A percentile compares a stretch with the other conserved stretches of the same genome.
These are phyloP conservation scores for Nemania serpens DNA, from an alignment of 2,329 filamentous ascomycete genomes.

Conservation along the genomic window DNA sequence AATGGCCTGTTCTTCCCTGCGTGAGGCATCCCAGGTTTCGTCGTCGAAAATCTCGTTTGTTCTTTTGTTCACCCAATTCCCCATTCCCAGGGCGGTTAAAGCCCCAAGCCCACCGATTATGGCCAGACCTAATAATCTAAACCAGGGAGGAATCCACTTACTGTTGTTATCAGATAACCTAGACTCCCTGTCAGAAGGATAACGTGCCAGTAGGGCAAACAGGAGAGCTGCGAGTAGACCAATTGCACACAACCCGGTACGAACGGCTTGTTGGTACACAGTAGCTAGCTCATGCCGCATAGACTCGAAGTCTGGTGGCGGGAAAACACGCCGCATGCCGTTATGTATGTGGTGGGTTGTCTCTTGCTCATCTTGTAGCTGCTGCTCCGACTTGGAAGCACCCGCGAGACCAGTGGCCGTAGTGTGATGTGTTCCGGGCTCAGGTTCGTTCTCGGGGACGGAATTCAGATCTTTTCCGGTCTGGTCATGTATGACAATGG, in stretches of 20 bases:
- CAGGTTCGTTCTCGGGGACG: conserved; percentile 44
- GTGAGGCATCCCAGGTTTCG: conserved; percentile 69
- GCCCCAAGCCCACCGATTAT: conserved; percentile 38
- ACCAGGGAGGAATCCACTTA: conserved; percentile 24
- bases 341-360: conserved; percentile 46
- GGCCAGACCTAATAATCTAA: conserved; percentile 31
- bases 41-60: conserved; percentile 68
- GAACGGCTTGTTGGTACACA: conserved; percentile 44
- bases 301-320: conserved; percentile 53
- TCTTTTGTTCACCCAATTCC: conserved; percentile 65
- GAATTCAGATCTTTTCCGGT: conserved; percentile 62
- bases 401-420: conserved; percentile 47
- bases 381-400: conserved; percentile 47
- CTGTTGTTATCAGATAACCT: neutral
- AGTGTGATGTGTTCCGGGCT: conserved; percentile 43
- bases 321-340: conserved; percentile 51
- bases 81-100: conserved; percentile 50
- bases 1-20: conserved; percentile 55
- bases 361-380: conserved; percentile 45
- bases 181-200: conserved; percentile 22
- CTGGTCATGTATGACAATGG: conserved; percentile 70
- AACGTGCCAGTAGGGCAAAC: conserved; percentile 33
- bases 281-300: conserved; percentile 42
- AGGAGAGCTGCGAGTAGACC: conserved; percentile 37
- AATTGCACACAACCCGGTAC: conserved; percentile 43